phyloP scores from a whole-genome alignment of 768 basidiomycete genomes.

The Podaxis mareebaensis region DNA sequence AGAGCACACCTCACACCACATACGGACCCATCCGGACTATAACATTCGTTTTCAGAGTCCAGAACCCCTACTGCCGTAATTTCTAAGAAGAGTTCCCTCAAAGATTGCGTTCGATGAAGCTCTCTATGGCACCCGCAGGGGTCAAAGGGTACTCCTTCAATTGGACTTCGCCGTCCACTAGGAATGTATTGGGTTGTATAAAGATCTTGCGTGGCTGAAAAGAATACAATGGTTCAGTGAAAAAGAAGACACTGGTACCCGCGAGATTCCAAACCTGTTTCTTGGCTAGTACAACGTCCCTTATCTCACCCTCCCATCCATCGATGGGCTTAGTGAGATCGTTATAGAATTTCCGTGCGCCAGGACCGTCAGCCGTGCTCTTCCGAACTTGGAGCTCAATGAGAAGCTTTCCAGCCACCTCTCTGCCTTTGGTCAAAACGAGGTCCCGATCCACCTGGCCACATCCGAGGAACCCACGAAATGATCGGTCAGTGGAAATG shows the following conservation, averaged over 20 bases:
- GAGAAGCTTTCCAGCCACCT: slow-evolving; percentile 71
- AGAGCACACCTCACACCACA: slow-evolving; percentile 9
- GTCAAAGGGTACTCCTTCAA: slow-evolving; percentile 82
- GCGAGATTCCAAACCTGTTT: slow-evolving; percentile 51
- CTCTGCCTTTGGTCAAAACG: slow-evolving; percentile 64
- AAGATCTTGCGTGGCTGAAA: slow-evolving; percentile 80
- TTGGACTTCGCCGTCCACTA: slow-evolving; percentile 66
- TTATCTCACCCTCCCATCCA: slow-evolving; percentile 74
- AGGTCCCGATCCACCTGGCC: slow-evolving; percentile 69
- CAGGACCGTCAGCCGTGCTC: slow-evolving; percentile 81
- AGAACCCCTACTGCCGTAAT: slow-evolving; percentile 5
- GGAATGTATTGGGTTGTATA: slow-evolving; percentile 78
- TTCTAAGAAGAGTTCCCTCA: slow-evolving; percentile 27
- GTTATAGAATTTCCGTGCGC: slow-evolving; percentile 80
- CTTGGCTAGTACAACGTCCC: slow-evolving; percentile 77
- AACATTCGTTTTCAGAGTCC: slow-evolving; percentile 7
- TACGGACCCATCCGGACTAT: slow-evolving; percentile 8
- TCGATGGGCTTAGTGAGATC: slow-evolving; percentile 70
- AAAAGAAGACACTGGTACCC: slow-evolving; percentile 10
- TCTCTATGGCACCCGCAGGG: slow-evolving; percentile 72
- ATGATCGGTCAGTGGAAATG: slow-evolving; percentile 4
- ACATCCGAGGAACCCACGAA: slow-evolving; percentile 4
- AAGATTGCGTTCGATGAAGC: slow-evolving; percentile 72
- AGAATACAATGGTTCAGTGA: slow-evolving; percentile 5
- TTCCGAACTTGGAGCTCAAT: slow-evolving; percentile 82